Evolutionary conservation across 495 filamentous ascomycete genomes (phyloP), one percentile per base, ranked within the genome.

Genomic region (Massariosphaeria phaeospora): DNA sequence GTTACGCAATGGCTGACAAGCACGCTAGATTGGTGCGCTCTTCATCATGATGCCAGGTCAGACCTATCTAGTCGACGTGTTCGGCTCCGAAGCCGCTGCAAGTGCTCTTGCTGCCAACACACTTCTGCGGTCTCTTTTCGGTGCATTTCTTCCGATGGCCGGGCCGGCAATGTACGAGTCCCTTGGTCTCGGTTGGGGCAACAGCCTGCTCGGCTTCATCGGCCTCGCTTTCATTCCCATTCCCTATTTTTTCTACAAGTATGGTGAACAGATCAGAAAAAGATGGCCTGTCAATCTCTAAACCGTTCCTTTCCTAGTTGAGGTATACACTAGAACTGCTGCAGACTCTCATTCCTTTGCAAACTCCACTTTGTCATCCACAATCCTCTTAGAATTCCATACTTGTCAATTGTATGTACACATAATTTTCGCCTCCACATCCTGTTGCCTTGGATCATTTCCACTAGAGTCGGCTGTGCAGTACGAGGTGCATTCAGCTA

Each of bases 41-140:
- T 24, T 52, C 13, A n/a, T 52, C 12, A 33, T 46, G 57, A 70
- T 68, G 61, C 65, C 69, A 5, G 48, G 61, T n/a, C 68, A 72
- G 48, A 49, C 65, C 21, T 72, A 73, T 39, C 55, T 69, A 9
- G 52, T 72, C 21, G 70, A 73, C 52, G 48, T 60, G 10, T 72
- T 68, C 25, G 57, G 66, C 25, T 45, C 45, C 3, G 43, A 67
- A 40, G 66, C 54, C 8, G 64, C 65, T 8, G 68, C 69, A 17
- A 67, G 67, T 15, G 69, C 69, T 17, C 50, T 69, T n/a, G 67
- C 49, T 9, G 68, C 67, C 8, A 66, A 51, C 31, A 67, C 47
- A 15, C 11, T 70, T 13, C 29, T 67, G 12, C 67, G 68, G 0
- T 64, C 17, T n/a, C 1, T 61, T 1, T 18, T 31, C 4, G 59